These are phyloP conservation scores for Pontederia crassipes DNA, from an alignment of 176 grass and related monocot genomes.

Conservation along the genomic window DNA sequence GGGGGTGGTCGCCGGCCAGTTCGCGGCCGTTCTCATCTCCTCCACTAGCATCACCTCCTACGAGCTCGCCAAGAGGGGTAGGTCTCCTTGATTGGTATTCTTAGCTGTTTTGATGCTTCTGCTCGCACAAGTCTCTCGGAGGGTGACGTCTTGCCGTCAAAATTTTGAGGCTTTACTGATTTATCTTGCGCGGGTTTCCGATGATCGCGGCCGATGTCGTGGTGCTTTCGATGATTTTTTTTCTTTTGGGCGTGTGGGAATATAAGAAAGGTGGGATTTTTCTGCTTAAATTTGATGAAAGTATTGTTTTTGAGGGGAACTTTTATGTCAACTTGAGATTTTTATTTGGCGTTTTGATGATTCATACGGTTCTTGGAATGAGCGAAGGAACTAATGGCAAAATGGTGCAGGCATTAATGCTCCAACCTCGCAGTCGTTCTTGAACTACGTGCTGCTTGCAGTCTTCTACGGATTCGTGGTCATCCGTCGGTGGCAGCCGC, in stretches of 20 bases:
- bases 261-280: conserved; percentile 15
- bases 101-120: not conserved
- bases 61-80: conserved; percentile 55
- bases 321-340: not conserved
- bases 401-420: conserved; percentile 36
- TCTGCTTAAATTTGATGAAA: not conserved
- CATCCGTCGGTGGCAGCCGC: conserved; percentile 27
- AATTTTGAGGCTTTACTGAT: not conserved
- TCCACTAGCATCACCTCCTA: conserved; percentile 58
- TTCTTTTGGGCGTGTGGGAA: not conserved
- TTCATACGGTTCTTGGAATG: not conserved
- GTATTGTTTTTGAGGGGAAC: no score
- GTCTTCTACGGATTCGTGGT: conserved; percentile 39
- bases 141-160: not conserved
- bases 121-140: no score
- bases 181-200: not conserved
- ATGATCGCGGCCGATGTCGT: not conserved
- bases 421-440: conserved; percentile 57
- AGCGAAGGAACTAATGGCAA: no score
- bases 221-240: conserved; percentile 2
- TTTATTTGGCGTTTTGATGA: not conserved
- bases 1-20: conserved; percentile 39
- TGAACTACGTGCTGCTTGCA: conserved; percentile 49
- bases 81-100: not conserved
- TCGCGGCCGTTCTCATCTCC: conserved; percentile 55